Evolutionary conservation across 768 basidiomycete species (phyloP), one percentile per base, ranked within the genome.

Genomic region (Pisolithus microcarpus): DNA sequence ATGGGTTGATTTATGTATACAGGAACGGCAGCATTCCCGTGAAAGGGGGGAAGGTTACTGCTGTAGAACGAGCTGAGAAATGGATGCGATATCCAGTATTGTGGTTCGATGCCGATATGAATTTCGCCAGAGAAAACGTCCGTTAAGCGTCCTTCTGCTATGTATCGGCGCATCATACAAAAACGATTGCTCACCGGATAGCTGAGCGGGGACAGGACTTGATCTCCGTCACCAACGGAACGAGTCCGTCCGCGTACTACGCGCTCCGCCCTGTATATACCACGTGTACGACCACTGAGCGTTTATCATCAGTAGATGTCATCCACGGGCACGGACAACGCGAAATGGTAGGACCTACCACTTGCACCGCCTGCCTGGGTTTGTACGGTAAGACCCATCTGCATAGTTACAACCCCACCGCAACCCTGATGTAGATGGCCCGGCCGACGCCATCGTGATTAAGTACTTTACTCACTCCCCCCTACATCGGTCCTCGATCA

Each of bases 181-280:
- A 36, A 49, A 39, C 53, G 50, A 31, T 53, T 50, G 48, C 49
- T 54, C 55, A 54, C 53, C 53, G 52, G 40, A 46, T 46, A 52
- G 19, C 16, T 50, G 52, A 30, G 52, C 50, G 34, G 34, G 34
- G 28, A 30, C 48, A 53, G 15, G 30, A 26, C 42, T 43, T 48
- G 43, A 15, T 30, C 46, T 45, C 66, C 65, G 66, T 45, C 19
- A 34, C 31, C 19, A 28, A 48, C 66, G 65, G 65, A 57, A 53
- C 43, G 34, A 34, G 34, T 34, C 34, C 34, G 34, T 34, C 34
- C 34, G 34, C 13, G 34, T 34, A 34, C 34, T 34, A 15, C 34
- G 34, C 13, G 34, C 34, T 34, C 34, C 11, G 34, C 34, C 34
- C 34, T 13, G 34, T 34, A 13, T 34, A 34, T 13, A 43, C 42